These are phyloP conservation scores for Globisporangium cystogenes DNA, from an alignment of 352 stramenopile genomes.

Conservation along the genomic window DNA sequence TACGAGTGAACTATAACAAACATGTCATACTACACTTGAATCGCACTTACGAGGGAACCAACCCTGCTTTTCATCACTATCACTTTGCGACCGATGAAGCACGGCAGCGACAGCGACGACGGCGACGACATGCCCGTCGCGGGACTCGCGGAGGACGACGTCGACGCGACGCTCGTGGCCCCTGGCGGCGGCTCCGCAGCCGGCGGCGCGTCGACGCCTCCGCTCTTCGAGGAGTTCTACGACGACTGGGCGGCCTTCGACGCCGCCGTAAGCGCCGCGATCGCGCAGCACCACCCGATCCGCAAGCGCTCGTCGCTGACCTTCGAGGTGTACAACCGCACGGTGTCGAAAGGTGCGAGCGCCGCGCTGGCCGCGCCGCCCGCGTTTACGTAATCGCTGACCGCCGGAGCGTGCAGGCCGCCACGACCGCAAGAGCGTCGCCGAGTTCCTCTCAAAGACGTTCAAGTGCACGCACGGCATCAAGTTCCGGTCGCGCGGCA, in stretches of 20 bases:
- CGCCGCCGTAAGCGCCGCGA: slow-evolving; percentile 46
- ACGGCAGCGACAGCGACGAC: background rate
- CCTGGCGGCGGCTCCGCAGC: too few relatives aligned
- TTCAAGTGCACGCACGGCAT: slow-evolving; percentile 85
- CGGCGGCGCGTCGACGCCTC: slow-evolving; percentile 4
- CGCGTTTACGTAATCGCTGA: too few relatives aligned
- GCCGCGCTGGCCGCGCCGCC: too few relatives aligned
- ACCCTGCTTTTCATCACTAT: too few relatives aligned
- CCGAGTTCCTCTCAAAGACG: slow-evolving; percentile 76
- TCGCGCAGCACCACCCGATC: slow-evolving; percentile 65
- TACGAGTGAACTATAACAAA: too few relatives aligned
- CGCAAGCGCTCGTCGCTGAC: slow-evolving; percentile 79
- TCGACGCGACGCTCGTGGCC: background rate
- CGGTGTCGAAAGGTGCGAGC: slow-evolving; percentile 78
- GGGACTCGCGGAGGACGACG: background rate
- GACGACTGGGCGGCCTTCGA: slow-evolving; percentile 73
- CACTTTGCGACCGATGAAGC: background rate
- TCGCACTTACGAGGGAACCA: too few relatives aligned
- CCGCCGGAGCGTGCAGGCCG: too few relatives aligned
- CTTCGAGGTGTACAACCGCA: slow-evolving; percentile 85
- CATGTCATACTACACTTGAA: too few relatives aligned
- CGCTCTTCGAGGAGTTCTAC: slow-evolving; percentile 73
- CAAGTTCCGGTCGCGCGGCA: slow-evolving; percentile 72
- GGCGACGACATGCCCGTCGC: background rate
- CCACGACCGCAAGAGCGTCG: slow-evolving; percentile 67